Base-by-base conservation (phyloP, 176 grass and related monocot species). In the Chloris gayana region DNA sequence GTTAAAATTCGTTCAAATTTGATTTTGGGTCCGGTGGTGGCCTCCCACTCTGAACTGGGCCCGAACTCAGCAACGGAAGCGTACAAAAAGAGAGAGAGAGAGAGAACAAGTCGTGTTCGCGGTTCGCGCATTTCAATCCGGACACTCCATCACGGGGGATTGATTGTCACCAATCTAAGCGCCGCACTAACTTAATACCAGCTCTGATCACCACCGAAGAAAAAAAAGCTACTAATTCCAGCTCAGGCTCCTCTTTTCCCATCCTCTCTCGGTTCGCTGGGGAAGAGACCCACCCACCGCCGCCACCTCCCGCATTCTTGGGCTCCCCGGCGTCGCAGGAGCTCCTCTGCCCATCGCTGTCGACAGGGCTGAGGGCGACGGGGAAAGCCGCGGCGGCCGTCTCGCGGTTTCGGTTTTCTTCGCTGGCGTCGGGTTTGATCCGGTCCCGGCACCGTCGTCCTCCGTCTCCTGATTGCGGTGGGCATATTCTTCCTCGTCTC, bases 321-420 rank as follows among this genome's bases (percentile, higher is more conserved):
- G 17, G 56, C 2, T 12, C 14, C 57, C 17, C 42, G 59, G 2
- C 60, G 27, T 63, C 19, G 6, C 18, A 2, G 7, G 44, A 29
- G 12, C 31, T 30, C 47, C 47, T 44, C 9, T 9, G 29, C 29
- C 31, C 49, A 10, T 84, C 54, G 66, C 74, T 53, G 66, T 78
- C 61, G 41, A 29, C 22, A 6, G 8, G n/a, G n/a, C n/a, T n/a
- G n/a, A n/a, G n/a, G n/a, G n/a, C n/a, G n/a, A n/a, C n/a, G n/a
- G 54, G 53, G 54, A 1, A 9, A 14, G 51, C 10, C n/a, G 9
- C 29, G 17, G 38, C 1, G 27, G 39, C 60, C 10, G 31, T 34
- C 47, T 50, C 25, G 19, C 46, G 61, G 81, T 54, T 54, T 41
- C 19, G 82, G 78, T 22, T 71, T 50, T 29, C 74, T 44, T 44